A percentile compares a stretch with the other conserved stretches of the same genome.
Conservation (phyloP, 345 rosid species). For the Eucalyptus sp. region DNA sequence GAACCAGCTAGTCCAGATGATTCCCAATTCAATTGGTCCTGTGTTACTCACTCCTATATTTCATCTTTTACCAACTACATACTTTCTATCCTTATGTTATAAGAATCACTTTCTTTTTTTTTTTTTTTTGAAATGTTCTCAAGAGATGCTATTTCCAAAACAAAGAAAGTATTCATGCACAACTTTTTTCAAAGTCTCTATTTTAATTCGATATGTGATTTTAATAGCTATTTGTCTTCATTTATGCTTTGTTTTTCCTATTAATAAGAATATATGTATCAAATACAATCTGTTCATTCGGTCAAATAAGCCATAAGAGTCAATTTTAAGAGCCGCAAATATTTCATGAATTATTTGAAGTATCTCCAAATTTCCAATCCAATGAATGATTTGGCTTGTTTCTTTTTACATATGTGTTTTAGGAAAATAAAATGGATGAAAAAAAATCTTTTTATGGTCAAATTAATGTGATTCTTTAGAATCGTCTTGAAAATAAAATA, state of each 20-base stretch:
- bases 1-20: fast-evolving
- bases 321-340: not conserved
- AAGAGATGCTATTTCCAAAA: not conserved
- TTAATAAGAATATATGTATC: not conserved
- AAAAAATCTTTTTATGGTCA: not conserved
- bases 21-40: fast-evolving
- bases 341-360: not conserved
- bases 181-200: not conserved
- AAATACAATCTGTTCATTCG: not conserved
- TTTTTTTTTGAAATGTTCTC: not conserved
- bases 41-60: no score
- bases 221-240: not conserved
- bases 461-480: not conserved
- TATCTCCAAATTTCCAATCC: not conserved
- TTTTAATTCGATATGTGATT: not conserved
- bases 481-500: not conserved
- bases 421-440: not conserved
- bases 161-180: not conserved
- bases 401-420: not conserved
- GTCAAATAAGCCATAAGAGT: not conserved
- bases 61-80: not conserved
- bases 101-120: not conserved
- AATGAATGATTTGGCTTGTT: not conserved
- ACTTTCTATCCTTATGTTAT: not conserved
- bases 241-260: not conserved